Conservation (phyloP, 139 green algal species). For the Tetraselmis chui region DNA sequence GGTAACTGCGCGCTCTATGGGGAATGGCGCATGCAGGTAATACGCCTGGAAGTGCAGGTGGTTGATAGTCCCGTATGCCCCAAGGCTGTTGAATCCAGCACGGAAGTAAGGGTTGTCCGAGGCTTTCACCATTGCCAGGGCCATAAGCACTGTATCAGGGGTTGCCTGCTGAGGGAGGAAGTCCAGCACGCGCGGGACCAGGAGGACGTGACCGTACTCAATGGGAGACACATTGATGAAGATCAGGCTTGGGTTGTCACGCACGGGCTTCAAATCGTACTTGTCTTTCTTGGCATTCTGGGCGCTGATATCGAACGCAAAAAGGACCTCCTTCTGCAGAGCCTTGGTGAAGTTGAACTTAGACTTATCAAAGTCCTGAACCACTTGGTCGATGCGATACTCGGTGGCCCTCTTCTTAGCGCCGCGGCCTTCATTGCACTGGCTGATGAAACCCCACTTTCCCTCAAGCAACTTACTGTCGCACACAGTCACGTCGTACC, state of each 20-base stretch:
- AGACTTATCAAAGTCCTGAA: conserved; percentile 80
- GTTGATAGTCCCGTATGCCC: conserved; percentile 97
- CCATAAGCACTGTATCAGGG: conserved; percentile 55
- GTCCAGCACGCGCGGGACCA: conserved; percentile 82
- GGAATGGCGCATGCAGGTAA: conserved; percentile 71
- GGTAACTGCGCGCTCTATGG: conserved; percentile 76
- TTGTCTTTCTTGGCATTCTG: neutral
- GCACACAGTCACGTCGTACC: conserved; percentile 91
- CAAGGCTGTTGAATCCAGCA: conserved; percentile 93
- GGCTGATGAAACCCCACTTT: conserved; percentile 76
- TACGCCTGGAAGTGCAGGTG: conserved; percentile 98
- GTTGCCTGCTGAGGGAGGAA: conserved; percentile 63
- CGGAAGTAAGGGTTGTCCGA: conserved; percentile 85
- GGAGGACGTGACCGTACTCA: conserved; percentile 97
- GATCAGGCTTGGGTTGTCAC: conserved; percentile 69
- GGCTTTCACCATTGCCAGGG: conserved; percentile 83
- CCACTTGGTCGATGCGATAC: conserved; percentile 83
- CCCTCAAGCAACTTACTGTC: conserved; percentile 80
- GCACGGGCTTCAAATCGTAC: conserved; percentile 9
- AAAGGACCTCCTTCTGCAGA: conserved; percentile 81
- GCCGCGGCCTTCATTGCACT: conserved; percentile 92
- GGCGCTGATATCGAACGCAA: conserved; percentile 66
- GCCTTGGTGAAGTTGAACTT: conserved; percentile 99
- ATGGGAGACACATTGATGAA: conserved; percentile 98
- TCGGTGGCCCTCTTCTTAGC: conserved; percentile 96